phyloP scores from a whole-genome alignment of 352 stramenopile species.

The Globisporangium canariense region DNA sequence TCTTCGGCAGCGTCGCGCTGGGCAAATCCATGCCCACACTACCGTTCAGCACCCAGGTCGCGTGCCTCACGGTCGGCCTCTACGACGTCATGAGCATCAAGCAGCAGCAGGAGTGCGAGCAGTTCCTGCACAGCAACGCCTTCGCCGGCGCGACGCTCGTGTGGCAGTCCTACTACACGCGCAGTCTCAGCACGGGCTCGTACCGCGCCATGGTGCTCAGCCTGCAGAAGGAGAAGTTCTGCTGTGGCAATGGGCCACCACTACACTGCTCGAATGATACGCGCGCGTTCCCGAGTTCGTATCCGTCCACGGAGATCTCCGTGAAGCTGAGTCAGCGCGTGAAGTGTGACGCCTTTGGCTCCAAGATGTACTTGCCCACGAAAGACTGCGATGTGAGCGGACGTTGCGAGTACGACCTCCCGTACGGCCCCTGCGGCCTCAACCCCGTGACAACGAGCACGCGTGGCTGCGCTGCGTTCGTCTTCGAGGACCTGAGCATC shows the following conservation, averaged over 20 bases:
- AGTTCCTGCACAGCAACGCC: conserved; percentile 51
- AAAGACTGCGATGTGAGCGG: conserved; percentile 39
- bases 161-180: conserved; percentile 71
- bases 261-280: conserved; percentile 44
- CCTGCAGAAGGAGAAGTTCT: conserved; percentile 64
- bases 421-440: conserved; percentile 52
- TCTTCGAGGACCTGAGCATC: conserved; percentile 32
- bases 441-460: conserved; percentile 47
- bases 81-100: conserved; percentile 38
- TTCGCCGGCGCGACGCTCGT: conserved; percentile 63
- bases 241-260: conserved; percentile 61
- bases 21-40: conserved; percentile 27
- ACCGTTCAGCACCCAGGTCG: conserved; percentile 35
- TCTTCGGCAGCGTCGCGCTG: conserved; percentile 58
- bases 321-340: conserved; percentile 25
- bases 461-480: conserved; percentile 52
- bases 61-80: conserved; percentile 57
- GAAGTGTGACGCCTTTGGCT: conserved; percentile 24
- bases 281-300: conserved; percentile 42
- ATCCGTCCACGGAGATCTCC: conserved; percentile 30
- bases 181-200: conserved; percentile 36
- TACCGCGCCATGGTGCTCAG: conserved; percentile 56
- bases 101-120: conserved; percentile 38
- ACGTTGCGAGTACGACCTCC: conserved; percentile 58
- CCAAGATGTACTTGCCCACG: conserved; percentile 38